Conservation (phyloP, 176 grass and related monocot species). For the Oryza punctata region DNA sequence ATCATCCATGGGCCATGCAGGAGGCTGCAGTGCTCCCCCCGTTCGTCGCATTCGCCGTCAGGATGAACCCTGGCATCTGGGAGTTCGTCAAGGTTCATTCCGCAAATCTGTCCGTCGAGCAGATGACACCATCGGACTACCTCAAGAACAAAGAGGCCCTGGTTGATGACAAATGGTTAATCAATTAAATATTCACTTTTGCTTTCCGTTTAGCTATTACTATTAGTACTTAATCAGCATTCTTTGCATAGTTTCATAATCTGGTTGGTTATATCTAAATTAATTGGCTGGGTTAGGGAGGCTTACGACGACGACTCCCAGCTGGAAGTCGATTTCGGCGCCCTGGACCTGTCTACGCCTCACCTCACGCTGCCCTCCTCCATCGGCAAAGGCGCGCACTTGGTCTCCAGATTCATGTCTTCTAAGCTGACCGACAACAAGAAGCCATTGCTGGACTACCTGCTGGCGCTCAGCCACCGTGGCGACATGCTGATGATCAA, state of each 20-base stretch:
- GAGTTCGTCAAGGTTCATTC: constrained; percentile 74
- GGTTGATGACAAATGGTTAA: constrained; percentile 61
- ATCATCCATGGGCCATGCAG: not conserved
- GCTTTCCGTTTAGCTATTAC: not conserved
- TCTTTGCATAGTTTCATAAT: not conserved
- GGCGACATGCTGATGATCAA: constrained; percentile 94
- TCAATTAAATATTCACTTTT: not conserved
- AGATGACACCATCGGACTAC: constrained; percentile 61
- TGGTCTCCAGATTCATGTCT: constrained; percentile 75
- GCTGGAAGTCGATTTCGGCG: constrained; percentile 83
- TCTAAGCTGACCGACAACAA: constrained; percentile 68
- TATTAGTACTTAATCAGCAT: not conserved
- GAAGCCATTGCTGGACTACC: constrained; percentile 81
- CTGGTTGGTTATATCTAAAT: not conserved
- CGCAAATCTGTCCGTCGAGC: constrained; percentile 59
- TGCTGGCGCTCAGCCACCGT: constrained; percentile 62
- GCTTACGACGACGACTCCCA: constrained; percentile 68
- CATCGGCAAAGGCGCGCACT: constrained; percentile 82
- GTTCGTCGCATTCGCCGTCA: constrained; percentile 54
- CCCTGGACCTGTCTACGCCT: constrained; percentile 72
- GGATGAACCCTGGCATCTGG: constrained; percentile 76
- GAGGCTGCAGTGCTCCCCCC: constrained; percentile 82
- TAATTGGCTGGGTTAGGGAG: constrained; percentile 17
- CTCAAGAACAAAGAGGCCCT: constrained; percentile 68
- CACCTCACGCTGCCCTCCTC: constrained; percentile 78